Evolutionary conservation across 495 filamentous ascomycete species (phyloP).

Genomic region (Terfezia claveryi): DNA sequence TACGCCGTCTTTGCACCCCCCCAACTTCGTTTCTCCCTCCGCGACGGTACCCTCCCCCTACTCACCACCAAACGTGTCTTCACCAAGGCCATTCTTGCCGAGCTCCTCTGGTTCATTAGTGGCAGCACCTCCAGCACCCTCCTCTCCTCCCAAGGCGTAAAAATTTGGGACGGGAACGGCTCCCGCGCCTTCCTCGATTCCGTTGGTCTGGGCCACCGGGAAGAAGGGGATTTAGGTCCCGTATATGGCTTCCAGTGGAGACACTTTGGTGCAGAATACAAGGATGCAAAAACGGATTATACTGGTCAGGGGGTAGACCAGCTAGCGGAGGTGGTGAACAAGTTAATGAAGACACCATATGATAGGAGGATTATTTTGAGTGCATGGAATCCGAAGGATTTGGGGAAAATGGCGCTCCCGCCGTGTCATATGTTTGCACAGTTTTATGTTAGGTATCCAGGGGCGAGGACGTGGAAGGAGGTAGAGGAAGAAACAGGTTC

Average conservation of each 20-base stretch:
- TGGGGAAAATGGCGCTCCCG: slow-evolving; percentile 77
- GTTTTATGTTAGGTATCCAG: slow-evolving; percentile 78
- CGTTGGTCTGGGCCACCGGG: slow-evolving; percentile 56
- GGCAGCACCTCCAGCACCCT: slow-evolving; percentile 57
- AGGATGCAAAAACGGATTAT: slow-evolving; percentile 61
- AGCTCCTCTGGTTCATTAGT: slow-evolving; percentile 90
- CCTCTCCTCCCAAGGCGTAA: slow-evolving; percentile 55
- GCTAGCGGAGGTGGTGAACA: slow-evolving; percentile 62
- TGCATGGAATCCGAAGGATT: slow-evolving; percentile 81
- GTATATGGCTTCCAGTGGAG: slow-evolving; percentile 99
- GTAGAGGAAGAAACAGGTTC: neutral
- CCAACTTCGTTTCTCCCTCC: slow-evolving; percentile 65
- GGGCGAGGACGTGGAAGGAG: slow-evolving; percentile 1
- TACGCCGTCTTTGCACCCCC: slow-evolving; percentile 67
- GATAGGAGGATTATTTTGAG: slow-evolving; percentile 73
- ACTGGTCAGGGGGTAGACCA: slow-evolving; percentile 78
- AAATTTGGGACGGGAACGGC: slow-evolving; percentile 97
- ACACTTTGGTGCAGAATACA: slow-evolving; percentile 82
- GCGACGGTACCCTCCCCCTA: slow-evolving; percentile 53
- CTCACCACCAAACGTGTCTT: slow-evolving; percentile 96
- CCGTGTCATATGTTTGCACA: slow-evolving; percentile 99
- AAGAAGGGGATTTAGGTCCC: slow-evolving; percentile 73
- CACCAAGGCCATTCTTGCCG: slow-evolving; percentile 67
- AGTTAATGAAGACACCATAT: slow-evolving; percentile 58
- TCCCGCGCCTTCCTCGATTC: slow-evolving; percentile 70